phyloP scores from a whole-genome alignment of 805 yeast genomes.

The Myxozyma sirexii region DNA sequence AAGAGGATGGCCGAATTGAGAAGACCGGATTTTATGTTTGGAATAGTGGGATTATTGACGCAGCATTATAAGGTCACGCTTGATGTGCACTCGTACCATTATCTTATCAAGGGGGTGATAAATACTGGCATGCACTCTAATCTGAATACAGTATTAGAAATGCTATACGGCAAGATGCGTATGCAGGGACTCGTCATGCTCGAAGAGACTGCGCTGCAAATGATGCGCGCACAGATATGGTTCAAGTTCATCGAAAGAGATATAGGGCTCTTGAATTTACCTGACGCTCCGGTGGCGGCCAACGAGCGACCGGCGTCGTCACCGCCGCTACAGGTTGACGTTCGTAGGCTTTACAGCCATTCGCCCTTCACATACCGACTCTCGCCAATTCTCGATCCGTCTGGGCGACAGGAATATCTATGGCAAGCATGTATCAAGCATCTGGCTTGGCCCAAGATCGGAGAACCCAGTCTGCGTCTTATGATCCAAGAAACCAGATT shows the following conservation, averaged over 20 bases:
- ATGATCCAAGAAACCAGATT: background rate
- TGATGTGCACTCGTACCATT: slow-evolving; percentile 14
- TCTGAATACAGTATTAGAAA: slow-evolving; percentile 21
- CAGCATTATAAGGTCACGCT: slow-evolving; percentile 3
- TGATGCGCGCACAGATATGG: slow-evolving; percentile 11
- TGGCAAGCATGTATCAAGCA: slow-evolving; percentile 18
- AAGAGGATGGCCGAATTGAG: background rate
- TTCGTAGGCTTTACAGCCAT: slow-evolving; percentile 1
- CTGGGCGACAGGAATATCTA: background rate
- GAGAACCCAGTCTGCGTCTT: background rate
- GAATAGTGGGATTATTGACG: slow-evolving; percentile 3
- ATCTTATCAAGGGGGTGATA: slow-evolving; percentile 11
- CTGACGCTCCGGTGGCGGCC: background rate
- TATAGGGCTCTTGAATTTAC: background rate
- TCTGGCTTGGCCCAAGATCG: slow-evolving; percentile 14
- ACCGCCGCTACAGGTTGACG: background rate
- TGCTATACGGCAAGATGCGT: slow-evolving; percentile 8
- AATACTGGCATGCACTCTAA: slow-evolving; percentile 11
- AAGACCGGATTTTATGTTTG: slow-evolving; percentile 24
- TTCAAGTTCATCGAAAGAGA: slow-evolving; percentile 2
- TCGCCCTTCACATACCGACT: slow-evolving; percentile 8
- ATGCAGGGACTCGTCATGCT: background rate
- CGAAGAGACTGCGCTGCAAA: background rate
- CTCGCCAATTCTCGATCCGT: background rate
- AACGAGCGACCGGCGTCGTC: background rate